Evolutionary conservation across 768 basidiomycete genomes (phyloP), one percentile per base, ranked within the genome.

Genomic region (Phylloporus sp.): DNA sequence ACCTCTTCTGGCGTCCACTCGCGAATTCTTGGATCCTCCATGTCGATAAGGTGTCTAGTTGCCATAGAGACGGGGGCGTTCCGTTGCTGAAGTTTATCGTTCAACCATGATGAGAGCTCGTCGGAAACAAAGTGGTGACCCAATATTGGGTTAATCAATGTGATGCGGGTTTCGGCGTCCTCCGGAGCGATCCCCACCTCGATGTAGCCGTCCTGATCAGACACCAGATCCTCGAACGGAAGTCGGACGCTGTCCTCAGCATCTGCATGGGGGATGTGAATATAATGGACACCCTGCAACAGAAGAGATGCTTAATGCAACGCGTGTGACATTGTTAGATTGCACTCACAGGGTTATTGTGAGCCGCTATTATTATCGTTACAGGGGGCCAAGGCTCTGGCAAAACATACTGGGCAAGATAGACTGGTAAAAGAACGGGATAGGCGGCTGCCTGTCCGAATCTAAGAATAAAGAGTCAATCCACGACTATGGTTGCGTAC

Each of bases 361-460:
- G 54, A 26, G 65, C 67, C 7, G 62, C 44, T 29, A 61, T 24
- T 44, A 69, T 50, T 2, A 67, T 42, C 4, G 67, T 68, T 26
- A 67, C 48, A 5, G 58, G 53, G 2, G 59, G 59, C 49, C 61
- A 65, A 22, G 57, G 61, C 13, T 57, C 46, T 6, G 48, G 36
- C 7, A 62, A 53, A 40, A 72, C 55, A 55, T 82, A 84, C 53
- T 75, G 74, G 17, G 70, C 72, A 9, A 84, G 65, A 62, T 84
- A 86, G 5, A 82, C 58, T 5, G 83, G 83, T n/a, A 85, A 60
- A 18, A 85, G 70, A 26, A 85, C 66, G 4, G 83, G 83, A 52
- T 79, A 81, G 29, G 76, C 80, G 20, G 81, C 74, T 17, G 77
- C 66, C 82, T 82, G 53, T 44, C 32, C 22, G 49, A 43, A 42